Base-by-base conservation (phyloP, 2,329 filamentous ascomycete species). In the Aspergillus thermomutatus region DNA sequence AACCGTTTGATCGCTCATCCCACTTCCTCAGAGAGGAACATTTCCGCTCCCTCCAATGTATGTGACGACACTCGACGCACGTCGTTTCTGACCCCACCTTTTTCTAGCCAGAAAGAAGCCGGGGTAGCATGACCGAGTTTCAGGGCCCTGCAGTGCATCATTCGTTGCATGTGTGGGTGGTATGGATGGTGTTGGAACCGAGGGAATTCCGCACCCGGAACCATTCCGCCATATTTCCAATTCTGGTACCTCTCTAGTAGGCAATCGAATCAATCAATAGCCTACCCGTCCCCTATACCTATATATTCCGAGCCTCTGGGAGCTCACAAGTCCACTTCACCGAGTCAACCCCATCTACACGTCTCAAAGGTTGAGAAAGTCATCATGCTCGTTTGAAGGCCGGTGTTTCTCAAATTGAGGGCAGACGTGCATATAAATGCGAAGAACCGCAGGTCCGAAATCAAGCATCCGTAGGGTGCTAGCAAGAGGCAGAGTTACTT, bases 131-230 rank as follows among this genome's bases (percentile, higher is more conserved):
- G 50, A 11, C 11, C 43, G 51, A 40, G 27, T 31, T 9, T 53
- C 19, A n/a, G 34, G 50, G 51, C 52, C 48, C n/a, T 43, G 45
- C 14, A 31, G 43, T 52, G 25, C 19, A n/a, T 52, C 49, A 55
- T 57, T 62, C 54, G 59, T 40, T 50, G 40, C 45, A 23, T 50
- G 40, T 11, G 10, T 14, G n/a, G 47, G 46, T n/a, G 50, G 19
- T 19, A 19, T 53, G n/a, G 4, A 31, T 47, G 19, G 28, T 25
- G 31, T 47, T 45, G 46, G 34, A 65, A 41, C 63, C 63, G 63
- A 63, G 53, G 17, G 19, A 9, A 52, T 66, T 66, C 64, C 64
- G 64, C 62, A 56, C 56, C 46, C 64, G 64, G 64, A 66, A 64
- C 5, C 1, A 49, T 66, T 66, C 64, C 64, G 64, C 62, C 34